These are phyloP conservation scores for Aegilops sharonensis DNA, from an alignment of 176 grass and related monocot genomes.

Conservation along the genomic window DNA sequence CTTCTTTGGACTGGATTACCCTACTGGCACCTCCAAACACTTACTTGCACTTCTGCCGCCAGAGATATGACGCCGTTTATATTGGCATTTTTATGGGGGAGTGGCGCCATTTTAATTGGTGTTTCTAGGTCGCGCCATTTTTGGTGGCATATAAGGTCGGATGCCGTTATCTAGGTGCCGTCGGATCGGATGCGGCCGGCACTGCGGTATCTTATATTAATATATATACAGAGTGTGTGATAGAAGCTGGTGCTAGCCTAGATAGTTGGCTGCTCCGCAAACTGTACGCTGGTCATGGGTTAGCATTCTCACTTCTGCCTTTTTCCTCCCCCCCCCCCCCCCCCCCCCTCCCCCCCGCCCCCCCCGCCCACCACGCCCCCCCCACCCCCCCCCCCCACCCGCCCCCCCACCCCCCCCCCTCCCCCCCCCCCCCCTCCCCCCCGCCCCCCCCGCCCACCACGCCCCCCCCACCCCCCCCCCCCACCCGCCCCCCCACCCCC, in stretches of 20 bases:
- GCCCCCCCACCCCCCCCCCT: no score
- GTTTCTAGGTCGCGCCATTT: neutral
- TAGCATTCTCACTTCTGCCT: no score
- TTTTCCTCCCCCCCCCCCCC: no score
- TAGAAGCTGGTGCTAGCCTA: neutral
- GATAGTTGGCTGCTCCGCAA: neutral
- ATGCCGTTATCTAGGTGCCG: neutral
- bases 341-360: no score
- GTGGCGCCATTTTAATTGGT: neutral
- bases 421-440: no score
- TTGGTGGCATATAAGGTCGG: neutral
- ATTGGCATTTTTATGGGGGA: neutral
- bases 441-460: no score
- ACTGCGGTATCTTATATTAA: no score
- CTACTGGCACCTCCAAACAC: neutral
- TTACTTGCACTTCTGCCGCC: neutral
- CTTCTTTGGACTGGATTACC: neutral
- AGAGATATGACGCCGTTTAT: neutral
- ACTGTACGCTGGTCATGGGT: neutral
- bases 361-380: no score
- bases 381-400: no score
- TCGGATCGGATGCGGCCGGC: no score
- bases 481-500: no score
- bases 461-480: no score
- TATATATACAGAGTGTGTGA: neutral